Evolutionary conservation across 768 basidiomycete species (phyloP), one percentile per base, ranked within the genome.

Genomic region (Leccinum subgranulosum): DNA sequence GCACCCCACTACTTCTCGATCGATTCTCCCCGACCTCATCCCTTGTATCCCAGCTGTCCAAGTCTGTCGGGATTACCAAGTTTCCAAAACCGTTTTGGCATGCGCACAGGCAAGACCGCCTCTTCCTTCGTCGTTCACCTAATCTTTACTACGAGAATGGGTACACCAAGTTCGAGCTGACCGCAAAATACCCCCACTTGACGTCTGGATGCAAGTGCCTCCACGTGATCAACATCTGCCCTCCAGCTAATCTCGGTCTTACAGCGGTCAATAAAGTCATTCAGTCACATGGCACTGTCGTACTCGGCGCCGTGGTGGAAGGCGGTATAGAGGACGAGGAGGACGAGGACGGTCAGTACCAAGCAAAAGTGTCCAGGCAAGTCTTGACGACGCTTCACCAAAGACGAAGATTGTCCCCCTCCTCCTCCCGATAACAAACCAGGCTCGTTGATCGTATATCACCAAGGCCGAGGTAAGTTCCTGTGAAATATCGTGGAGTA

Each of bases 221-320:
- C 28, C 34, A 19, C 34, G 4, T 34, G 46, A 33, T 54, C 11
- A 43, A 48, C 29, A 53, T 59, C 21, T 27, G 19, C 29, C 28
- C 10, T 12, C 51, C 23, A 50, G 23, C 50, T 60, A 46, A 63
- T 54, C 9, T 50, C 11, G 14, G 29, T 55, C 45, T 49, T 66
- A 39, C 45, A 84, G 86, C 77, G 31, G 76, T 86, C 56, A 82
- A 79, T 59, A 77, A 72, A 39, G 77, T 87, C 23, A 69, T 79
- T 15, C 86, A 87, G 58, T 68, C 64, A 9, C 68, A 73, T 9
- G 72, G 67, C 1, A 74, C 66, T 31, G 72, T 81, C 3, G 76
- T 77, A 17, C 74, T 82, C 31, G 75, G 77, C 23, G 79, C 81
- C 52, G 75, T 76, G 6, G 77, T 78, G 41, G 67, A 72, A 29